phyloP scores from a whole-genome alignment of 208 protist genomes.

The Trypanosoma mega region DNA sequence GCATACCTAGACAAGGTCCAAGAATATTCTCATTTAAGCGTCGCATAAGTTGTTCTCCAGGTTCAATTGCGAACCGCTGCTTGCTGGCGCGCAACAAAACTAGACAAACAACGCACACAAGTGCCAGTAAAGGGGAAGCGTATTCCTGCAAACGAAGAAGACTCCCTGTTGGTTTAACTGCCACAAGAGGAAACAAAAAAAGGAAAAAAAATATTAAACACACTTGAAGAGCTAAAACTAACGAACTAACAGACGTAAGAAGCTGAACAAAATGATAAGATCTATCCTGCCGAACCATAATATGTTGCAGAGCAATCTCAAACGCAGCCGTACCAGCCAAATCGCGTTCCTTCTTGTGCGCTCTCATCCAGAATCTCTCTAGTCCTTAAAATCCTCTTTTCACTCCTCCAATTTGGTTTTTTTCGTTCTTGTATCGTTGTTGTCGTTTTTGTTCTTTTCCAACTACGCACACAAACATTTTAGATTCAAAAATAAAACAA shows the following conservation, averaged over 20 bases:
- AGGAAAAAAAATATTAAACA: conserved; percentile 37
- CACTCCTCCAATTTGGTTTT: neutral
- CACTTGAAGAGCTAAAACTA: conserved; percentile 60
- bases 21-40: conserved; percentile 73
- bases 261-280: conserved; percentile 85
- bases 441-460: too few relatives aligned
- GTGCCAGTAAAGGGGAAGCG: conserved; percentile 20
- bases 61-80: conserved; percentile 77
- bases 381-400: neutral
- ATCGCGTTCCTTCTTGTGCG: conserved; percentile 67
- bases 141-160: conserved; percentile 19
- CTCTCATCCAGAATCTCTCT: conserved; percentile 1
- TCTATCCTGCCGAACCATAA: conserved; percentile 76
- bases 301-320: conserved; percentile 81
- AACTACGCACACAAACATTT: too few relatives aligned
- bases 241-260: conserved; percentile 55
- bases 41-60: conserved; percentile 69
- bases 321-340: conserved; percentile 76
- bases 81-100: conserved; percentile 68
- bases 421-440: too few relatives aligned
- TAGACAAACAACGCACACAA: conserved; percentile 49
- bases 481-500: neutral
- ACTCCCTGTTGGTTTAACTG: conserved; percentile 20
- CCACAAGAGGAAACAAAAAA: conserved; percentile 43
- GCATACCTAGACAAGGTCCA: conserved; percentile 78